Evolutionary conservation across 306 rosid species (phyloP).

Genomic region (Malus asiatica): DNA sequence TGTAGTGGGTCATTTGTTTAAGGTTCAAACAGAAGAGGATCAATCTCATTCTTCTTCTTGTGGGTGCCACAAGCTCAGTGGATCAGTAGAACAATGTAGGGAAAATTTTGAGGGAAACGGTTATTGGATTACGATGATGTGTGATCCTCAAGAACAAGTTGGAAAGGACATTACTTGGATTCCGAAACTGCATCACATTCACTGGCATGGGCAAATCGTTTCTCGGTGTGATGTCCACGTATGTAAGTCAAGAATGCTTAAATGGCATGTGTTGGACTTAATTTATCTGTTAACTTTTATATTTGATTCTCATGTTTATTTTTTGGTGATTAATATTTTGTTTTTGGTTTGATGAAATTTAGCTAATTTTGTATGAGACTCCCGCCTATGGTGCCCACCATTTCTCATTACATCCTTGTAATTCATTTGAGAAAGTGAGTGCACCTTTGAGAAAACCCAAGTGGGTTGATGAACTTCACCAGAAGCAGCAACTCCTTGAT

Average conservation of each 20-base stretch:
- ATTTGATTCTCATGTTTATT: background rate
- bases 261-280: constrained; percentile 7
- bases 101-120: constrained; percentile 31
- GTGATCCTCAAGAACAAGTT: constrained; percentile 38
- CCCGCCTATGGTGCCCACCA: constrained; percentile 67
- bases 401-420: constrained; percentile 43
- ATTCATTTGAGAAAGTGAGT: constrained; percentile 41
- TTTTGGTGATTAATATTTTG: constrained; percentile 14
- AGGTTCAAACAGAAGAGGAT: constrained; percentile 23
- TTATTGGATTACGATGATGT: constrained; percentile 45
- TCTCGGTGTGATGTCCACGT: constrained; percentile 82
- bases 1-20: constrained; percentile 43
- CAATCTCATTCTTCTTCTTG: constrained; percentile 22
- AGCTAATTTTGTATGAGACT: constrained; percentile 74
- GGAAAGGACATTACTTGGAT: constrained; percentile 34
- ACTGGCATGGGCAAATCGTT: constrained; percentile 61
- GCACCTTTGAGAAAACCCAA: constrained; percentile 50
- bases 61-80: constrained; percentile 38
- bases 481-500: constrained; percentile 44
- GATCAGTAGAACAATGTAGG: constrained; percentile 38
- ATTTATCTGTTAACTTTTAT: background rate
- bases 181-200: constrained; percentile 76
- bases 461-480: constrained; percentile 71
- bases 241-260: constrained; percentile 70
- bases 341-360: constrained; percentile 25